Conservation (phyloP, 2,329 filamentous ascomycete species). For the Chalaropsis ovoidea region DNA sequence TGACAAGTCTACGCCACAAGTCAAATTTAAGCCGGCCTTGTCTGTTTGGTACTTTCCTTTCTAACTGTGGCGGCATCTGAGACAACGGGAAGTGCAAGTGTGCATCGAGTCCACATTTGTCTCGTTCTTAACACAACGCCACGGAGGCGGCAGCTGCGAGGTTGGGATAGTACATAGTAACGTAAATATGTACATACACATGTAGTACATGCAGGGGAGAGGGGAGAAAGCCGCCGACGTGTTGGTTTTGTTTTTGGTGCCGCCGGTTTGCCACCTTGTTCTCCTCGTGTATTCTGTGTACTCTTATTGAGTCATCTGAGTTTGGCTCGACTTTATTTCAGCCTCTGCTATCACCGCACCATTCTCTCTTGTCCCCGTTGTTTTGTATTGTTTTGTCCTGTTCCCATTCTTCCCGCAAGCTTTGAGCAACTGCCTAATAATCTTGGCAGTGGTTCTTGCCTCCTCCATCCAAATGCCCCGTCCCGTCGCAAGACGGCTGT, state of each 20-base stretch:
- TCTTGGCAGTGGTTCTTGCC: background rate
- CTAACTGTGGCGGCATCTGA: background rate
- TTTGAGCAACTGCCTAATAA: background rate
- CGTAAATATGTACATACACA: no score
- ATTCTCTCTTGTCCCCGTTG: background rate
- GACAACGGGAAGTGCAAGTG: conserved; percentile 2
- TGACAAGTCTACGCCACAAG: background rate
- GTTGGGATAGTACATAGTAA: no score
- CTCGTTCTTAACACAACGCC: background rate
- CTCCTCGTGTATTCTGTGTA: no score
- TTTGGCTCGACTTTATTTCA: no score
- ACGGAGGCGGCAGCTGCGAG: no score
- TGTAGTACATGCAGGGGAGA: no score
- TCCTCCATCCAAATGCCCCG: background rate
- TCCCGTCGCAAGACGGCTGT: background rate
- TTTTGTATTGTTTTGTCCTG: background rate
- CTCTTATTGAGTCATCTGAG: no score
- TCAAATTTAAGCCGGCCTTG: no score
- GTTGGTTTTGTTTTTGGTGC: no score
- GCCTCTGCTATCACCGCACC: no score
- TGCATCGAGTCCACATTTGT: conserved; percentile 5
- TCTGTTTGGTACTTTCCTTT: background rate
- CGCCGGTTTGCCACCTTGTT: no score
- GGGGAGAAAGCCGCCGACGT: no score
- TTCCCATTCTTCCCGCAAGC: background rate